Percentiles rank a stretch among this genome's conserved stretches.
These are phyloP conservation scores for Hanseniaspora guilliermondii DNA, from an alignment of 805 yeast species.

Conservation along the genomic window DNA sequence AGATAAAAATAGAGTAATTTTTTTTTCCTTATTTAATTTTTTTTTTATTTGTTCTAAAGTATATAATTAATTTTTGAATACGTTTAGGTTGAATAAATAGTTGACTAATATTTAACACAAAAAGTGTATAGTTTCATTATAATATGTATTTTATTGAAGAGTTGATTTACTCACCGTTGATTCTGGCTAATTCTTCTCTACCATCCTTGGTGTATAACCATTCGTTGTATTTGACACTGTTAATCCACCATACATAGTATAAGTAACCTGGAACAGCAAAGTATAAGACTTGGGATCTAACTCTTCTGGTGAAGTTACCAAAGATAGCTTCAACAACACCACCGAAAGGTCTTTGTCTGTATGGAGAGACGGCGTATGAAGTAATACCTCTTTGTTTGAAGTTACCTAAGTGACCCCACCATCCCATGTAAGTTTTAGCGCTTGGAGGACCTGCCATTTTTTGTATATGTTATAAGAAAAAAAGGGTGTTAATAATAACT, in stretches of 20 bases:
- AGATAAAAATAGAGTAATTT: too few species aligned
- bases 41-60: not conserved
- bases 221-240: slow-evolving; percentile 81
- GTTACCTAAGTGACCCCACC: slow-evolving; percentile 92
- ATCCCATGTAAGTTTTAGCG: slow-evolving; percentile 76
- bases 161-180: slow-evolving; percentile 26
- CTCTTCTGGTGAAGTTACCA: slow-evolving; percentile 91
- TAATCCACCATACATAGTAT: slow-evolving; percentile 77
- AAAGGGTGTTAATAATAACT: not conserved
- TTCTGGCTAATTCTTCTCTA: slow-evolving; percentile 78
- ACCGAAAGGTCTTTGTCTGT: slow-evolving; percentile 83
- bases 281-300: slow-evolving; percentile 69
- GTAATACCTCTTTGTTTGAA: slow-evolving; percentile 79
- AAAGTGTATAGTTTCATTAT: too few species aligned
- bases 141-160: not conserved
- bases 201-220: slow-evolving; percentile 96
- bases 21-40: too few species aligned
- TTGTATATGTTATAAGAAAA: slow-evolving; percentile 12
- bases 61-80: not conserved
- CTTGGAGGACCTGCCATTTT: slow-evolving; percentile 57
- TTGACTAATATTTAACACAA: too few species aligned
- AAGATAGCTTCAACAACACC: slow-evolving; percentile 75
- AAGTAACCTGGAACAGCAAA: slow-evolving; percentile 64
- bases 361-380: slow-evolving; percentile 83
- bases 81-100: not conserved